Evolutionary conservation across 2,329 filamentous ascomycete species (phyloP).

Genomic region (Iodosphaeria phyllophila): DNA sequence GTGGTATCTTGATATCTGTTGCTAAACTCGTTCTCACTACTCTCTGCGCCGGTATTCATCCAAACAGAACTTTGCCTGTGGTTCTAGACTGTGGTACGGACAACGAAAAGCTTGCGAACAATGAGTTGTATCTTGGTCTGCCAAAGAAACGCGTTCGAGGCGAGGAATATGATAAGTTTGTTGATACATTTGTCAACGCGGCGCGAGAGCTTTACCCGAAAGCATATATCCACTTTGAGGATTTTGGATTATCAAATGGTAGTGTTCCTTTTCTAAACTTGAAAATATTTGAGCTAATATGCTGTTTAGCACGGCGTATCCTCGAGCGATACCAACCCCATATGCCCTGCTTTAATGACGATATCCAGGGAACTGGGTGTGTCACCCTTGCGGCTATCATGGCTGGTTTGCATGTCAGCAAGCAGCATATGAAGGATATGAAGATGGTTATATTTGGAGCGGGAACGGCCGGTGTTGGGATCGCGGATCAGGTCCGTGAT

Average conservation of each 20-base stretch:
- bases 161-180: constrained; percentile 55
- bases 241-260: constrained; percentile 64
- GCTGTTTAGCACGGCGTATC: constrained; percentile 45
- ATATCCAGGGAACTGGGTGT: constrained; percentile 76
- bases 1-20: constrained; percentile 66
- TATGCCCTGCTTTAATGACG: constrained; percentile 78
- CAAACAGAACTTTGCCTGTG: constrained; percentile 58
- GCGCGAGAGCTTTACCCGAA: constrained; percentile 54
- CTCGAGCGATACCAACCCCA: constrained; percentile 56
- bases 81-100: constrained; percentile 76
- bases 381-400: constrained; percentile 72
- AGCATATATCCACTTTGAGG: constrained; percentile 79
- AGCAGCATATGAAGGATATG: constrained; percentile 46
- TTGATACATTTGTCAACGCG: constrained; percentile 53
- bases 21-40: constrained; percentile 74
- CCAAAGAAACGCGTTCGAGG: constrained; percentile 47
- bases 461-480: constrained; percentile 67
- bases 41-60: constrained; percentile 72
- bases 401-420: constrained; percentile 52
- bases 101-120: constrained; percentile 54
- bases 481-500: constrained; percentile 69
- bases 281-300: neutral
- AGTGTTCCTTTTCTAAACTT: constrained; percentile 4
- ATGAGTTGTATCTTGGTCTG: constrained; percentile 65
- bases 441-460: constrained; percentile 62